A percentile compares a stretch with the other conserved stretches of the same genome.
Conservation (phyloP, 352 stramenopile genomes). For the Pythium folliculosum region DNA sequence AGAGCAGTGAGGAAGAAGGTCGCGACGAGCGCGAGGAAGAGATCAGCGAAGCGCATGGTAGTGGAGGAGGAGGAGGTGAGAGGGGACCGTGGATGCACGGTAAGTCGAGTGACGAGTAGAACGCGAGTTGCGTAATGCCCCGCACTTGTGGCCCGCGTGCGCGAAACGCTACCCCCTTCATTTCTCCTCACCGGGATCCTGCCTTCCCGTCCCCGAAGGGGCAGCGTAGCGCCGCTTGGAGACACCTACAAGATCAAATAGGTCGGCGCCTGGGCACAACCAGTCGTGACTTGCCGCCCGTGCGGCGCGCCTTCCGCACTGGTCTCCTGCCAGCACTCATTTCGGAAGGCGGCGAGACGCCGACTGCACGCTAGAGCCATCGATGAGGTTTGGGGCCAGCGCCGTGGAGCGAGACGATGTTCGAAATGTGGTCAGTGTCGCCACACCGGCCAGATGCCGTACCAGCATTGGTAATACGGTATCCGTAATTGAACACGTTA, state of each 20-base stretch:
- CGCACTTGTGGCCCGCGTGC: not conserved
- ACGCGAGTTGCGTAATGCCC: conserved; percentile 12
- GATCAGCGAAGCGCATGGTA: conserved; percentile 19
- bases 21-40: not conserved
- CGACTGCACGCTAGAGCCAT: not conserved
- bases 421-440: not conserved
- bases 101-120: not conserved
- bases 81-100: not conserved
- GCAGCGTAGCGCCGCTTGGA: not conserved
- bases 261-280: too few species aligned
- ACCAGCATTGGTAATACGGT: too few species aligned
- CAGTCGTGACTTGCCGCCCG: not conserved
- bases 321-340: not conserved
- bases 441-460: too few species aligned
- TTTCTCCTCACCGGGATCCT: too few species aligned
- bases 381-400: too few species aligned
- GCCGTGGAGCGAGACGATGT: not conserved
- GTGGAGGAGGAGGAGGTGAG: not conserved
- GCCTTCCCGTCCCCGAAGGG: too few species aligned
- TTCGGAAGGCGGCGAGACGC: not conserved
- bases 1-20: not conserved
- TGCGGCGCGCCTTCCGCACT: not conserved
- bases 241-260: not conserved
- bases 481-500: too few species aligned
- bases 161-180: too few species aligned